phyloP scores from a whole-genome alignment of 306 rosid genomes.

The Prunus mume region DNA sequence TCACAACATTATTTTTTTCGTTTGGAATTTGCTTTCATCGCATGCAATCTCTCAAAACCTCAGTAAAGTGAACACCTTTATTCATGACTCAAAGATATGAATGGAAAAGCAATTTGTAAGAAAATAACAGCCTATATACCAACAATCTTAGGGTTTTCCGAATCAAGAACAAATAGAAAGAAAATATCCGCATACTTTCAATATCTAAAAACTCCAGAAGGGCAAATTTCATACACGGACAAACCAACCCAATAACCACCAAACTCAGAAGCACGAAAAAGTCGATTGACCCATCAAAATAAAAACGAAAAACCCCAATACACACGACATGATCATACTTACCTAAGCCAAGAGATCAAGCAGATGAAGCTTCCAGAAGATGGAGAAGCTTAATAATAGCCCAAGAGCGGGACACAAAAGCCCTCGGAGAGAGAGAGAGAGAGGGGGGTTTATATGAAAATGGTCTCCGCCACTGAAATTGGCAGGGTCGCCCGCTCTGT shows the following conservation, averaged over 20 bases:
- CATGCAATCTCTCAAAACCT: slow-evolving; percentile 12
- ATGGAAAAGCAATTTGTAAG: no score
- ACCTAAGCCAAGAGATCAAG: not conserved
- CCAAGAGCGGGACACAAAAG: not conserved
- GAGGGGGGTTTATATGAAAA: not conserved
- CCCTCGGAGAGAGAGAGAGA: not conserved
- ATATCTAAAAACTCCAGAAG: not conserved
- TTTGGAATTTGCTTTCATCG: not conserved
- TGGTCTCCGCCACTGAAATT: not conserved
- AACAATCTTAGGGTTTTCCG: slow-evolving; percentile 8
- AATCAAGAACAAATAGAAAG: not conserved
- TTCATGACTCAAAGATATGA: not conserved
- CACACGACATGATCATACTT: not conserved
- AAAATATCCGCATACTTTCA: slow-evolving; percentile 8
- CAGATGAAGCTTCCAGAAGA: not conserved
- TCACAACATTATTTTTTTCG: not conserved
- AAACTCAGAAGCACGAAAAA: not conserved
- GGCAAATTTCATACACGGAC: not conserved
- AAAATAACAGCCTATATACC: not conserved
- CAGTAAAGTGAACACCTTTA: slow-evolving; percentile 12
- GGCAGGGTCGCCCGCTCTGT: slow-evolving; percentile 14
- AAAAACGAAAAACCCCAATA: not conserved
- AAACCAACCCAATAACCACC: slow-evolving; percentile 2
- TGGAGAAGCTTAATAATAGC: not conserved
- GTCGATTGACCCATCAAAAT: not conserved